A percentile compares a stretch with the other conserved stretches of the same genome.
phyloP scores from a whole-genome alignment of 2,329 filamentous ascomycete species.

The Cercospora canescens region DNA sequence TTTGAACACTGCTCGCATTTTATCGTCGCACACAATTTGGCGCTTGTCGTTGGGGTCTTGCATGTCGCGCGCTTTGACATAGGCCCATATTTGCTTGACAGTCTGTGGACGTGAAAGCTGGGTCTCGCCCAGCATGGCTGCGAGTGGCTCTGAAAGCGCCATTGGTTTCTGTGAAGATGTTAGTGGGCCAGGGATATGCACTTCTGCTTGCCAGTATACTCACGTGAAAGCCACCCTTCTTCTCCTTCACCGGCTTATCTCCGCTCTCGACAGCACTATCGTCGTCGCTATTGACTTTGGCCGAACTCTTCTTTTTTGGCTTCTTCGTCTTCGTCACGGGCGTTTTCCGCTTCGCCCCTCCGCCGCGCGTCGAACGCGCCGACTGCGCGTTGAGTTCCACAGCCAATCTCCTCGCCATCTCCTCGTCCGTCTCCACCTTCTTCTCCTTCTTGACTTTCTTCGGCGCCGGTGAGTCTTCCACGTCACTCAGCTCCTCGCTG shows the following conservation, averaged over 20 bases:
- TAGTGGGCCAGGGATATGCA: background rate
- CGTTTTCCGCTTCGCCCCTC: constrained; percentile 56
- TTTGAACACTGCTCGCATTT: constrained; percentile 90
- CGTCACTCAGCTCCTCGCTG: constrained; percentile 44
- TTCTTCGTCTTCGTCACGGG: constrained; percentile 64
- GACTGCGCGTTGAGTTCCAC: constrained; percentile 79
- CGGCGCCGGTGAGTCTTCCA: constrained; percentile 41
- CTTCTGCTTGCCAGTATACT: constrained; percentile 30
- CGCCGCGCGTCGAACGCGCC: constrained; percentile 73
- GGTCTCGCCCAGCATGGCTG: constrained; percentile 68
- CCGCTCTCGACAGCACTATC: constrained; percentile 67
- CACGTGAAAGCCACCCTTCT: constrained; percentile 88
- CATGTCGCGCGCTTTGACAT: constrained; percentile 84
- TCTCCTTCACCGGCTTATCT: constrained; percentile 59
- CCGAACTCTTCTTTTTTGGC: constrained; percentile 64
- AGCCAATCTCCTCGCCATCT: constrained; percentile 83
- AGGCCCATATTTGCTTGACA: constrained; percentile 93
- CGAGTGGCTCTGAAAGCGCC: constrained; percentile 68
- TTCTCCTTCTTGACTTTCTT: constrained; percentile 57
- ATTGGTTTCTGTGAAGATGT: constrained; percentile 62
- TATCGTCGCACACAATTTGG: constrained; percentile 89
- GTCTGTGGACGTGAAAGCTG: constrained; percentile 91
- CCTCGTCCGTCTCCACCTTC: constrained; percentile 74
- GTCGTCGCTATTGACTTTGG: constrained; percentile 74
- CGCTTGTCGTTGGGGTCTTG: constrained; percentile 91